Percentiles rank a stretch among this genome's conserved stretches.
Conservation (phyloP, 2,329 filamentous ascomycete species). For the Aspergillus ochraceoroseus region DNA sequence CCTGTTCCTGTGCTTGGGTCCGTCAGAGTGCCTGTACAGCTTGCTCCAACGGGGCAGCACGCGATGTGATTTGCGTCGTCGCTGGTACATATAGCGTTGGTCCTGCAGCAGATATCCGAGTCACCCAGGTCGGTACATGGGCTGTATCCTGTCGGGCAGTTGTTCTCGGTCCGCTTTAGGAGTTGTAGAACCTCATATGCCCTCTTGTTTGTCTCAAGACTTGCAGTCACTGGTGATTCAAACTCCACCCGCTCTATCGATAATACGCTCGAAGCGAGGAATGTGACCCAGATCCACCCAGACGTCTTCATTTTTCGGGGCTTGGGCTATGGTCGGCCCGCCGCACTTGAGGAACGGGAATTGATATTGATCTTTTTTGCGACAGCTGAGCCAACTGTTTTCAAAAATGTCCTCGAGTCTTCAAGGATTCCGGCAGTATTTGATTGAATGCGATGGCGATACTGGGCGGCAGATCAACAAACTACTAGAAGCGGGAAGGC, state of each 20-base stretch:
- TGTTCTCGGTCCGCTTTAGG: conserved; percentile 32
- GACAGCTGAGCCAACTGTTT: neutral
- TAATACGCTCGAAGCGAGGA: conserved; percentile 29
- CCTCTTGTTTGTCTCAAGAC: conserved; percentile 20
- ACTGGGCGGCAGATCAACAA: conserved; percentile 29
- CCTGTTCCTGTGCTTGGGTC: conserved; percentile 24
- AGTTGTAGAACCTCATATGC: conserved; percentile 33
- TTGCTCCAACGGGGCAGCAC: conserved; percentile 56
- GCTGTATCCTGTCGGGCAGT: conserved; percentile 51
- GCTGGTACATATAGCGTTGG: conserved; percentile 51
- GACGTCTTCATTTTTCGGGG: conserved; percentile 33
- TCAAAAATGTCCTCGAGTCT: neutral
- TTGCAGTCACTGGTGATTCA: conserved; percentile 23
- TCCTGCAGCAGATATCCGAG: conserved; percentile 53
- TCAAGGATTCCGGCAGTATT: conserved; percentile 11
- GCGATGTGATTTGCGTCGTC: conserved; percentile 56
- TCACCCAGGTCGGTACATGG: conserved; percentile 51
- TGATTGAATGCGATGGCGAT: conserved; percentile 6
- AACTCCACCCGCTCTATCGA: conserved; percentile 33
- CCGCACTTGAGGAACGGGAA: conserved; percentile 3
- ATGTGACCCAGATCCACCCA: conserved; percentile 30
- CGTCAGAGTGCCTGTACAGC: conserved; percentile 54
- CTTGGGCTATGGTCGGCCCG: conserved; percentile 16
- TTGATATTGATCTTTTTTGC: neutral
- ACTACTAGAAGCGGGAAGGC: conserved; percentile 30